Percentiles rank a stretch among this genome's conserved stretches.
phyloP scores from a whole-genome alignment of 2,329 filamentous ascomycete genomes.

The Pseudocercospora macadamiae region DNA sequence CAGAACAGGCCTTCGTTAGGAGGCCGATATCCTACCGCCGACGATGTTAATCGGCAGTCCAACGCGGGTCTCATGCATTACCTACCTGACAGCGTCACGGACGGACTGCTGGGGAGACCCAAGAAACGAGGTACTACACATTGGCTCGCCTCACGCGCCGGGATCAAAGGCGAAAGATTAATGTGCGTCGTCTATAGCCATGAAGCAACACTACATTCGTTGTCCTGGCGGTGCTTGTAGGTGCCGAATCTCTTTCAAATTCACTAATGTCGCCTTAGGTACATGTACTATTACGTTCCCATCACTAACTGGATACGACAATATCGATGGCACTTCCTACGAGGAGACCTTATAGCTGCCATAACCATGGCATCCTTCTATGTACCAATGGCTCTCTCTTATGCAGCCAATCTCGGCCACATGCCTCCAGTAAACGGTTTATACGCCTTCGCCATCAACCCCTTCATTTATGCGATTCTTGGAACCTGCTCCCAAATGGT shows the following conservation, averaged over 20 bases:
- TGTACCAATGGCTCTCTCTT: conserved; percentile 92
- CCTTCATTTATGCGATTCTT: conserved; percentile 85
- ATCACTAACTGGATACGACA: conserved; percentile 88
- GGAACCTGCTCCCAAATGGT: conserved; percentile 93
- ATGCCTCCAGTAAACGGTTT: conserved; percentile 91
- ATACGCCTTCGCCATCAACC: conserved; percentile 92
- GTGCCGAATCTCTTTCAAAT: background rate
- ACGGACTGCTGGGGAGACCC: conserved; percentile 46
- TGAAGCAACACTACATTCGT: background rate
- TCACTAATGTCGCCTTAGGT: conserved; percentile 57
- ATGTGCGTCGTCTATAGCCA: conserved; percentile 62
- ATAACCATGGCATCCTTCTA: conserved; percentile 99
- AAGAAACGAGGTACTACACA: conserved; percentile 74
- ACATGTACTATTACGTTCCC: conserved; percentile 90
- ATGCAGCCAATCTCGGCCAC: conserved; percentile 89
- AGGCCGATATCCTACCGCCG: conserved; percentile 22
- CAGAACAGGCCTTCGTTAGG: conserved; percentile 37
- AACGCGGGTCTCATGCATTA: conserved; percentile 43
- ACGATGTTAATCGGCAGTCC: conserved; percentile 29
- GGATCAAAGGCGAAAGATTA: conserved; percentile 70
- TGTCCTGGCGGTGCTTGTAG: background rate
- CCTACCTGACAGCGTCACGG: conserved; percentile 48
- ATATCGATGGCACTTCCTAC: conserved; percentile 79
- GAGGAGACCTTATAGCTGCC: conserved; percentile 84
- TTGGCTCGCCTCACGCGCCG: conserved; percentile 71